Conservation (phyloP, 805 yeast genomes). For the Hermanozyma aechmeae region DNA sequence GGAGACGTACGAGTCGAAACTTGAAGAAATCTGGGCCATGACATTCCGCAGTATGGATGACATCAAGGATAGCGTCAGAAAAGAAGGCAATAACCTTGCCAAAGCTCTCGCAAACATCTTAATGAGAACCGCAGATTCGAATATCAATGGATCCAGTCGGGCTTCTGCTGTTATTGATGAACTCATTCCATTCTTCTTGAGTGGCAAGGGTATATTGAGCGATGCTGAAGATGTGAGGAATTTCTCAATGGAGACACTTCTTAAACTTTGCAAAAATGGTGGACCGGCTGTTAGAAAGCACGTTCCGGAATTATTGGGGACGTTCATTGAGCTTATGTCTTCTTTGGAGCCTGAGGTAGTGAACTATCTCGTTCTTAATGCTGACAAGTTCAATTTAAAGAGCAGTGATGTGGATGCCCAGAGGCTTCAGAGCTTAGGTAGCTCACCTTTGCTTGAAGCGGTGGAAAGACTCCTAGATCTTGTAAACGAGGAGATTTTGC, state of each 20-base stretch:
- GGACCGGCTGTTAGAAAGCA: slow-evolving; percentile 56
- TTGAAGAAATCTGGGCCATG: slow-evolving; percentile 77
- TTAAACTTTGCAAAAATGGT: slow-evolving; percentile 58
- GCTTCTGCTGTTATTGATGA: slow-evolving; percentile 41
- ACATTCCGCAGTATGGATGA: slow-evolving; percentile 88
- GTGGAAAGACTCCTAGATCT: slow-evolving; percentile 60
- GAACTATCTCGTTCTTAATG: slow-evolving; percentile 79
- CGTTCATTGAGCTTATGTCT: slow-evolving; percentile 65
- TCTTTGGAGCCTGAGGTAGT: slow-evolving; percentile 86
- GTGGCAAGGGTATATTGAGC: slow-evolving; percentile 68
- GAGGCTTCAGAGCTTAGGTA: slow-evolving; percentile 61
- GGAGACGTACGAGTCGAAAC: slow-evolving; percentile 37
- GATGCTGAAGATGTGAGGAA: slow-evolving; percentile 78
- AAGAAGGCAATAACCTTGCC: slow-evolving; percentile 65
- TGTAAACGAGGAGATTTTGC: slow-evolving; percentile 40
- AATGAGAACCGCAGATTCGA: slow-evolving; percentile 47
- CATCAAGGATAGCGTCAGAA: slow-evolving; percentile 85
- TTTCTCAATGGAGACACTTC: slow-evolving; percentile 68
- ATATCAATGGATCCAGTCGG: slow-evolving; percentile 21
- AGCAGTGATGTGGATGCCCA: slow-evolving; percentile 68
- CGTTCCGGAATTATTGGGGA: slow-evolving; percentile 59
- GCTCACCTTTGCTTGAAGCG: slow-evolving; percentile 85
- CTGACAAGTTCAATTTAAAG: slow-evolving; percentile 74
- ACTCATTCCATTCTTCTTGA: slow-evolving; percentile 71
- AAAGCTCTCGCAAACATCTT: slow-evolving; percentile 55